Percentiles rank a stretch among this genome's conserved stretches.
Evolutionary conservation across 805 yeast genomes (phyloP).

Genomic region (Ogataea paradorogensis): DNA sequence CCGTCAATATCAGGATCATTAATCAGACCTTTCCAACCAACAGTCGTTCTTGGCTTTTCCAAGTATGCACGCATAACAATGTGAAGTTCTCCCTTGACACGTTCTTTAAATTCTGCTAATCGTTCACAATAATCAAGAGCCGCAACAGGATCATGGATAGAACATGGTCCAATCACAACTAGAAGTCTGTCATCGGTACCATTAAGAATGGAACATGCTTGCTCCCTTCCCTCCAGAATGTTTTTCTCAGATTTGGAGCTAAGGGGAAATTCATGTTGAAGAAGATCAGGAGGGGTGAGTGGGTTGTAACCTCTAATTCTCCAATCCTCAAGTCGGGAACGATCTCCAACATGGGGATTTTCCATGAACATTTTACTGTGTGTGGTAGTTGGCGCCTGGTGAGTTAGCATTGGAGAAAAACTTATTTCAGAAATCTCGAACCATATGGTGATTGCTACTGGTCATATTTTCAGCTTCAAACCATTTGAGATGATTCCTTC

Average conservation of each 20-base stretch:
- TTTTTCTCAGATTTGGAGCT: constrained; percentile 55
- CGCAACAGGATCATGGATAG: constrained; percentile 90
- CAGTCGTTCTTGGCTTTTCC: constrained; percentile 98
- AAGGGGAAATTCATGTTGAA: constrained; percentile 82
- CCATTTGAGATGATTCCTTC: no score
- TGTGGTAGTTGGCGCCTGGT: constrained; percentile 21
- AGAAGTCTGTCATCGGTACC: constrained; percentile 86
- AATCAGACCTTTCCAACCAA: constrained; percentile 98
- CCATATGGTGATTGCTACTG: neutral
- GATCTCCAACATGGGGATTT: constrained; percentile 82
- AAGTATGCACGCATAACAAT: constrained; percentile 97
- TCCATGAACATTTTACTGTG: constrained; percentile 68
- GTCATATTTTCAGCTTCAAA: neutral
- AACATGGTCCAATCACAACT: constrained; percentile 95
- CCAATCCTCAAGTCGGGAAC: constrained; percentile 73
- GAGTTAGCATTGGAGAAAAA: constrained; percentile 3
- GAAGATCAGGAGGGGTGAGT: constrained; percentile 87
- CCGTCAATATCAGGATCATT: constrained; percentile 96
- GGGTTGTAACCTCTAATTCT: constrained; percentile 90
- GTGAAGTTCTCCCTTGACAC: constrained; percentile 69
- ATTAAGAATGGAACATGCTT: constrained; percentile 65
- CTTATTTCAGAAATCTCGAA: neutral
- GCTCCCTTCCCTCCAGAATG: constrained; percentile 74
- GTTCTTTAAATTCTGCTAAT: constrained; percentile 55
- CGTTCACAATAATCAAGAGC: constrained; percentile 84